Base-by-base conservation (phyloP, 148 eudicot genomes). In the Pouteria glomerata region DNA sequence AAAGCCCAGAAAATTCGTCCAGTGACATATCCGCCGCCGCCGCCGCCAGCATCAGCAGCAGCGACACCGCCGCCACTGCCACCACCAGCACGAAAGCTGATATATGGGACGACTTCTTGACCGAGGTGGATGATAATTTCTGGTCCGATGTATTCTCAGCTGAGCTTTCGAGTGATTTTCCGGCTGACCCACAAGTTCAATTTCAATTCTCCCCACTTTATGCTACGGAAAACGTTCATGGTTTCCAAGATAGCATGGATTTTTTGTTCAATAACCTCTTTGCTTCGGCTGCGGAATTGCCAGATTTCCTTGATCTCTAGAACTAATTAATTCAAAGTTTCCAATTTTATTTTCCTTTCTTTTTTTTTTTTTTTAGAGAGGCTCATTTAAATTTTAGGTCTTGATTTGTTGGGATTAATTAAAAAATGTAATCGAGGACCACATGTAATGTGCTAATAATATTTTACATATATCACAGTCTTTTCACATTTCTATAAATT, bases 211-310 rank as follows among this genome's bases (percentile, higher is more conserved):
- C n/a, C n/a, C n/a, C n/a, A n/a, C n/a, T n/a, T n/a, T n/a, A n/a
- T n/a, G n/a, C n/a, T n/a, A n/a, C n/a, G n/a, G n/a, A 63, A 35
- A 10, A 62, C 21, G 29, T 35, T 35, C 18, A 26, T 45, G 74
- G 56, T 23, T 57, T 19, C 27, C 39, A 53, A 3, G 85, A 83
- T 10, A 79, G 72, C 55, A 73, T 72, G 87, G 89, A 90, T 34
- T 82, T 74, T 60, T 90, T 89, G 96, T 69, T n/a, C n/a, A n/a
- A 47, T 69, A 76, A 85, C 72, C 45, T 85, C 31, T 79, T 85
- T 60, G 75, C 84, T 4, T 72, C 76, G 77, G 71, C 73, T 0
- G 85, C 72, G 44, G 87, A 79, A 21, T 65, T 86, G n/a, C 78
- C 82, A 1, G 82, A 85, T 18, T 77, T 84, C 33, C 2, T 70